Percentiles rank a stretch among this genome's conserved stretches.
Evolutionary conservation across 2,329 filamentous ascomycete genomes (phyloP).

Genomic region (Dactylellina cionopaga): DNA sequence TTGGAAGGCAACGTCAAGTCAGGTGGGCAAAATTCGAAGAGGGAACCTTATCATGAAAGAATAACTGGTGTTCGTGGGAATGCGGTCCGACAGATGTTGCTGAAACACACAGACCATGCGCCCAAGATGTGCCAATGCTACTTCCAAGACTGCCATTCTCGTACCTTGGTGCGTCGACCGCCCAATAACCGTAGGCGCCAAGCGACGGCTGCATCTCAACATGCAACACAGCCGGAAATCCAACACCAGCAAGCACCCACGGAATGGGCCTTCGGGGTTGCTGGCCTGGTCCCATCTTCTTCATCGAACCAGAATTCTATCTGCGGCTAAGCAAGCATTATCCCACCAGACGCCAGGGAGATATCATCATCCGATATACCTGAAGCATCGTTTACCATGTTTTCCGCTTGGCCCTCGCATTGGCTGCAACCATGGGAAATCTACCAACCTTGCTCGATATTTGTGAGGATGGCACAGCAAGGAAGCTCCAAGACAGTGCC

Average conservation of each 20-base stretch:
- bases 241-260: too few species aligned
- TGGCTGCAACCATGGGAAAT: constrained; percentile 33
- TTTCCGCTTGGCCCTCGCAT: constrained; percentile 32
- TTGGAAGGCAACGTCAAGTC: neutral
- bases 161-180: constrained; percentile 7
- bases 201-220: constrained; percentile 25
- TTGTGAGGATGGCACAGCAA: constrained; percentile 4
- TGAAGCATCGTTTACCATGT: constrained; percentile 33
- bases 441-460: constrained; percentile 1
- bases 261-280: too few species aligned
- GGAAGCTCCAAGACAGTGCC: neutral
- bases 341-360: too few species aligned
- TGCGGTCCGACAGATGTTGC: constrained; percentile 45
- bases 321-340: constrained; percentile 5
- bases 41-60: neutral
- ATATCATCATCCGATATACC: constrained; percentile 23
- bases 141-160: constrained; percentile 27
- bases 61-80: constrained; percentile 12
- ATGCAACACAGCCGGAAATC: constrained; percentile 19
- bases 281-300: constrained; percentile 20
- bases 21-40: too few species aligned
- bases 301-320: neutral
- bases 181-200: constrained; percentile 25
- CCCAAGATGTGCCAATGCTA: constrained; percentile 38
- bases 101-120: constrained; percentile 46